These are phyloP conservation scores for Petasospora fabianii DNA, from an alignment of 1,139 yeast genomes.

Conservation along the genomic window DNA sequence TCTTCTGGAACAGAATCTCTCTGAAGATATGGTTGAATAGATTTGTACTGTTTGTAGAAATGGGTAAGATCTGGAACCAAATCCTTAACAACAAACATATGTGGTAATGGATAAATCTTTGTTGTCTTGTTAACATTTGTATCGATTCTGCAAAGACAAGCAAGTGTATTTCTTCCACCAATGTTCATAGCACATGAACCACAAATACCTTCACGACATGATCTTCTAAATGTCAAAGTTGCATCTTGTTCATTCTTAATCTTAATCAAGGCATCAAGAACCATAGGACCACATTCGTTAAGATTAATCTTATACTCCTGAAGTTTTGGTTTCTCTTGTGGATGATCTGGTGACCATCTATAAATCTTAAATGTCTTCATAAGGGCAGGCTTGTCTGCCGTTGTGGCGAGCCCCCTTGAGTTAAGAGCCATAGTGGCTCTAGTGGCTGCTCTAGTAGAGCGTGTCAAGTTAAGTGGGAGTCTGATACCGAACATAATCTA, in stretches of 20 bases:
- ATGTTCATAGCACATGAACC: conserved; percentile 99
- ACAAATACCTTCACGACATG: conserved; percentile 99
- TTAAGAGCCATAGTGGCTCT: conserved; percentile 3
- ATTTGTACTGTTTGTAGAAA: conserved; percentile 97
- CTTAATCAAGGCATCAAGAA: conserved; percentile 88
- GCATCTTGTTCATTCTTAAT: conserved; percentile 96
- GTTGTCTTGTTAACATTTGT: conserved; percentile 67
- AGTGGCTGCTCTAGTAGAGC: no score
- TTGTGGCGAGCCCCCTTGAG: conserved; percentile 24
- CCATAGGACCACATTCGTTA: conserved; percentile 96
- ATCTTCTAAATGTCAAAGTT: conserved; percentile 92
- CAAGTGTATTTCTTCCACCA: conserved; percentile 94
- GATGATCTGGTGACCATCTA: conserved; percentile 98
- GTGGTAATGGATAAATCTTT: conserved; percentile 96
- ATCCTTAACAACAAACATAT: conserved; percentile 96
- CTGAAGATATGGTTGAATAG: conserved; percentile 95
- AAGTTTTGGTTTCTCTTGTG: conserved; percentile 87
- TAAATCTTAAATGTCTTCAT: conserved; percentile 85
- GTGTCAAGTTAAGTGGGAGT: no score
- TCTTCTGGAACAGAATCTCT: conserved; percentile 77
- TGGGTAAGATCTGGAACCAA: conserved; percentile 96
- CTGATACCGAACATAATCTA: no score
- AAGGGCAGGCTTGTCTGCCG: conserved; percentile 41
- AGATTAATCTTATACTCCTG: conserved; percentile 81
- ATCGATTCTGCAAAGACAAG: conserved; percentile 94